Base-by-base conservation (phyloP, 495 filamentous ascomycete genomes). In the Daldinia caldariorum region DNA sequence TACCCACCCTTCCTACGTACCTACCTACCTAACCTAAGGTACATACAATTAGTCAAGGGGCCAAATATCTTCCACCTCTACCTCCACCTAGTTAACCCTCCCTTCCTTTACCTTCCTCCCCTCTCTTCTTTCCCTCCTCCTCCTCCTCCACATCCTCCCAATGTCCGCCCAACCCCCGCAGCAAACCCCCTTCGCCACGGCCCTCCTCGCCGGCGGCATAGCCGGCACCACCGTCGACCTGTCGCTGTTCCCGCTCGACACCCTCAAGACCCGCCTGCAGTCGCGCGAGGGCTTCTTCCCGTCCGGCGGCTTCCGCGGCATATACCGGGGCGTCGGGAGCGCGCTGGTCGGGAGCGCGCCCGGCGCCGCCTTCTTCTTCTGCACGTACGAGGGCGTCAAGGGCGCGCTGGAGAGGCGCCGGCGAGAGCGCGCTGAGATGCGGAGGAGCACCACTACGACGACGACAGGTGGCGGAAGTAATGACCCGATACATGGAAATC, bases 301-400 rank as follows among this genome's bases (percentile, higher is more conserved):
- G 18, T 87, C 90, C 6, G 91, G 90, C 74, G 90, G 91, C 70
- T 92, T 92, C 84, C 79, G 80, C 47, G 90, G 90, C 64, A 87
- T 92, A 71, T 92, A 92, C 83, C 83, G 85, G 45, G 90, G 91
- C 74, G 83, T 93, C 13, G 90, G 90, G 34, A 85, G 82, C 41
- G 89, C 89, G 4, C 77, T 93, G 34, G 88, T 97, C 72, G 95
- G 95, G n/a, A 97, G 93, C 38, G 96, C 96, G 0, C 95, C 95
- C 6, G 94, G 93, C n/a, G 95, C 95, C 6, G 94, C 95, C 45
- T 92, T 97, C 69, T 99, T 99, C 87, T 99, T 99, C 87, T 91
- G 93, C 77, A 96, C 94, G 62, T 99, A 99, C 82, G 95, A 99
- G 77, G 82, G 87, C 56, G 83, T 90, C 45, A 98, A 97, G 77